Percentiles rank a stretch among this genome's conserved stretches.
Conservation (phyloP, 208 protist genomes). For the Acanthamoeba triangularis region DNA sequence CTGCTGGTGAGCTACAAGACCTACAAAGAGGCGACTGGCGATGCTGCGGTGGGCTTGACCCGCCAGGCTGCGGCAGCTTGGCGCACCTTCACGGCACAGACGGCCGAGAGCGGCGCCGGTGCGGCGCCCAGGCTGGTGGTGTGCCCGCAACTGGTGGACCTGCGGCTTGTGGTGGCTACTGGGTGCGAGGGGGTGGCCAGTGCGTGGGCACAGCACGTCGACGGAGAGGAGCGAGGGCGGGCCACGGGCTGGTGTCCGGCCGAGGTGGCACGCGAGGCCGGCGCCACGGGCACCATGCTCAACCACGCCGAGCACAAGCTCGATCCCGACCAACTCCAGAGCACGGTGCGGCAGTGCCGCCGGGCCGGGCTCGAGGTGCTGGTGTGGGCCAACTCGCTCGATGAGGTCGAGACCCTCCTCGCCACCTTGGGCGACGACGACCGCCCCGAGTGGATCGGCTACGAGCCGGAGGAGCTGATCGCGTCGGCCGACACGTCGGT, state of each 20-base stretch:
- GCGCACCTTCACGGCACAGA: neutral
- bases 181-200: neutral
- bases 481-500: neutral
- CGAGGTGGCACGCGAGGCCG: neutral
- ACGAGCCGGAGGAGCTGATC: slow-evolving; percentile 9
- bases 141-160: neutral
- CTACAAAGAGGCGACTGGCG: neutral
- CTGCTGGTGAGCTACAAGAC: neutral
- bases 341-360: neutral
- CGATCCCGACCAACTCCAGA: neutral
- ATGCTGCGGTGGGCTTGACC: neutral
- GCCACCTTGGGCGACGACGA: neutral
- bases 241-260: neutral
- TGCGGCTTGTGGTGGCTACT: neutral
- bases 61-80: neutral
- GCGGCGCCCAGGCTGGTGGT: neutral
- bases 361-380: neutral
- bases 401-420: neutral
- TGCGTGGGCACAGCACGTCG: neutral
- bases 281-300: neutral
- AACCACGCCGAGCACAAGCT: slow-evolving; percentile 10
- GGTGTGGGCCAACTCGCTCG: neutral
- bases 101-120: neutral
- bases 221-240: neutral
- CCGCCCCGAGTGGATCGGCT: neutral